Evolutionary conservation across 192 early-diverging fungal genomes (phyloP).

Genomic region (Linnemannia schmuckeri): DNA sequence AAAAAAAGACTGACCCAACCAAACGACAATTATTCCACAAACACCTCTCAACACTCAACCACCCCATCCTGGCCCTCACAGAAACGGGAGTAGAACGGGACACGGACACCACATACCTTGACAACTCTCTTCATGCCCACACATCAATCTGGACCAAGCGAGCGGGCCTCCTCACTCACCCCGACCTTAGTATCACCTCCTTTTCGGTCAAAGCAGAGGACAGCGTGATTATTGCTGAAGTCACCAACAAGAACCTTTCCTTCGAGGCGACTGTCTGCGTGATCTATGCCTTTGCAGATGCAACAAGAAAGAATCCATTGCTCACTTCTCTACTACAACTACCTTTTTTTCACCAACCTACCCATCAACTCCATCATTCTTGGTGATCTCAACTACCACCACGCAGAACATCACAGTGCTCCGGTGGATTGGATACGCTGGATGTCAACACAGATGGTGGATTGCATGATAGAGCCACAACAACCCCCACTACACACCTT

Average conservation of each 20-base stretch:
- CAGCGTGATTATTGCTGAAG: not conserved
- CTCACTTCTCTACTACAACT: not conserved
- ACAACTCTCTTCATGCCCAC: no score
- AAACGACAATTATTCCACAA: no score
- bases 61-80: no score
- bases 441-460: slow-evolving; percentile 2
- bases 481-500: slow-evolving; percentile 1
- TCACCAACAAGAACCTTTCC: not conserved
- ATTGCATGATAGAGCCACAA: not conserved
- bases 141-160: no score
- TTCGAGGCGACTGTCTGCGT: not conserved
- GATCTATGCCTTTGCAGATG: slow-evolving; percentile 7
- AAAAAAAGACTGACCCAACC: no score
- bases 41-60: no score
- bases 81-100: no score
- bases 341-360: slow-evolving; percentile 2
- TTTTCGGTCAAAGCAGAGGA: not conserved
- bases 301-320: not conserved
- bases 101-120: no score
- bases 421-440: not conserved
- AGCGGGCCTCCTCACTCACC: not conserved
- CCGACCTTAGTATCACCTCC: not conserved
- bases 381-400: slow-evolving; percentile 9
- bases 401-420: not conserved
- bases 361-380: not conserved